Percentiles rank a stretch among this genome's conserved stretches.
Evolutionary conservation across 345 rosid species (phyloP).

Genomic region (Arabidopsis thaliana): DNA sequence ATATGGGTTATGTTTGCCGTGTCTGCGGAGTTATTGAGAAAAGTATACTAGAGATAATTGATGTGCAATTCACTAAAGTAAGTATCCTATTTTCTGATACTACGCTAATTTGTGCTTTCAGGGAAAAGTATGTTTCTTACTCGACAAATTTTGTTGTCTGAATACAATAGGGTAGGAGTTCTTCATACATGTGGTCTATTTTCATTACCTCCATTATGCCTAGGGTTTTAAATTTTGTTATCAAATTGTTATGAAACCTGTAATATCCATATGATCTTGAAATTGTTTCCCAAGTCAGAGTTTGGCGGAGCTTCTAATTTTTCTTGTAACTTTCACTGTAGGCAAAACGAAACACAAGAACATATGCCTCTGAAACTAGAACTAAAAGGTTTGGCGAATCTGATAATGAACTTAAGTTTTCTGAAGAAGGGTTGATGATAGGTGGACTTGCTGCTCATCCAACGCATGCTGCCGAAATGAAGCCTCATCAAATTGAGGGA

Average conservation of each 20-base stretch:
- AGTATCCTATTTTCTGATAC: neutral
- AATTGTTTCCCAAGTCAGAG: neutral
- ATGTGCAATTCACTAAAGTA: conserved; percentile 81
- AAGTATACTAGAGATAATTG: conserved; percentile 80
- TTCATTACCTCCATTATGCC: conserved; percentile 4
- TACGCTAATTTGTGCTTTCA: conserved; percentile 18
- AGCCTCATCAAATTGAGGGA: conserved; percentile 94
- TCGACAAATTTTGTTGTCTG: neutral
- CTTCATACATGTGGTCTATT: neutral
- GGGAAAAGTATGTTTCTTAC: conserved; percentile 14
- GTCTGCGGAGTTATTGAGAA: conserved; percentile 76
- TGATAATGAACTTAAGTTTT: conserved; percentile 54
- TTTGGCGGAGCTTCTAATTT: conserved; percentile 16
- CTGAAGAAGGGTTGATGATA: conserved; percentile 61
- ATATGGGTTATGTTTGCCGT: conserved; percentile 93
- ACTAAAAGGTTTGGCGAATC: conserved; percentile 54
- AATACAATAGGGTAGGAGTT: neutral
- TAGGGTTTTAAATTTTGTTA: neutral
- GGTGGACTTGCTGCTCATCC: conserved; percentile 86
- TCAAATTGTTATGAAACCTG: neutral
- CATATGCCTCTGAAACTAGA: conserved; percentile 58
- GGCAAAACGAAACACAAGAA: conserved; percentile 65
- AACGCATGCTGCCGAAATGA: conserved; percentile 82
- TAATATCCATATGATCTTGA: conserved; percentile 10
- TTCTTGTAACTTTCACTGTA: conserved; percentile 38